phyloP scores from a whole-genome alignment of 176 grass and related monocot genomes.

The Oryza punctata region DNA sequence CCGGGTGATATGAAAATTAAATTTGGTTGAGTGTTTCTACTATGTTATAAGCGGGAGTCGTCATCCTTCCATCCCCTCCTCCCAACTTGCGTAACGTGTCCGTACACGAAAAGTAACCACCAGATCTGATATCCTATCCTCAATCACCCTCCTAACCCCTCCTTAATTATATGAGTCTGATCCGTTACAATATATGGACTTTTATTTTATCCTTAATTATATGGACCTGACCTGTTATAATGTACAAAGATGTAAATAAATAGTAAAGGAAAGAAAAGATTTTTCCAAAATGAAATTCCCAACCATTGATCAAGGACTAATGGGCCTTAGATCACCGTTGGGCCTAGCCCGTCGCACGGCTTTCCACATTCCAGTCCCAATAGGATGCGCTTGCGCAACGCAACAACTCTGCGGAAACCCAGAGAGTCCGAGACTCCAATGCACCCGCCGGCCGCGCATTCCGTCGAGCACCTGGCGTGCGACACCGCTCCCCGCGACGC shows the following conservation, averaged over 20 bases:
- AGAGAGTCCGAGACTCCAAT: neutral
- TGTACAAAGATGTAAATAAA: too few species aligned
- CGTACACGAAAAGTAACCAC: too few species aligned
- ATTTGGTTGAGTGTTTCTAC: too few species aligned
- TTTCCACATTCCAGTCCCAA: neutral
- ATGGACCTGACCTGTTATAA: too few species aligned
- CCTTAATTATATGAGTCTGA: too few species aligned
- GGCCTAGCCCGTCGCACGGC: neutral
- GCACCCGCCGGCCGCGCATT: neutral
- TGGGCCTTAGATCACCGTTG: neutral
- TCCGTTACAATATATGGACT: too few species aligned
- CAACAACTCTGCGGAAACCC: neutral
- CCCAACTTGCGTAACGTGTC: too few species aligned
- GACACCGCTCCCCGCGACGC: neutral
- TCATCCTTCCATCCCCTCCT: too few species aligned
- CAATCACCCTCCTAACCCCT: too few species aligned
- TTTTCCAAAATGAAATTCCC: neutral
- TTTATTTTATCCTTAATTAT: too few species aligned
- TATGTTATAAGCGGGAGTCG: too few species aligned
- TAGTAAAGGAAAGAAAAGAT: neutral
- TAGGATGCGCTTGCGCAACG: neutral
- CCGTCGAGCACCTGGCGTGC: slow-evolving; percentile 35
- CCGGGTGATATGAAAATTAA: neutral
- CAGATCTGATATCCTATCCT: too few species aligned
- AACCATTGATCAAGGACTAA: neutral